Evolutionary conservation across 371 early-diverging fungal genomes (phyloP).

Genomic region (Dinochytrium kinnereticum): DNA sequence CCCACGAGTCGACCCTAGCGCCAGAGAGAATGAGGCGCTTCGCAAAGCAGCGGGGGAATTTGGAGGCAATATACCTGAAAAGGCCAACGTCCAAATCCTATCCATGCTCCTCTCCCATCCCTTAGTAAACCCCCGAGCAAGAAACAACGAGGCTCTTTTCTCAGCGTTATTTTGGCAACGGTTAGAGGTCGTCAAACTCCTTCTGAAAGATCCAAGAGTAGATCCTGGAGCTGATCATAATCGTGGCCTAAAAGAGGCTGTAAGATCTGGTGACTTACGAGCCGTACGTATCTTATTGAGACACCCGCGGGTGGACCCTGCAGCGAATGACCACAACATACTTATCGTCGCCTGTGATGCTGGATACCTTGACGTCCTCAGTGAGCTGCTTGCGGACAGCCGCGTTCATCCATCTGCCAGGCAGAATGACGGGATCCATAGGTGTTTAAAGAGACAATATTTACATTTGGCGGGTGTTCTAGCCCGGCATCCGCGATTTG

Average conservation of each 20-base stretch:
- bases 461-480: background rate
- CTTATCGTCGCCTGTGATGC: constrained; percentile 2
- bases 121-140: background rate
- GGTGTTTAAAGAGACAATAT: background rate
- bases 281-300: constrained; percentile 10
- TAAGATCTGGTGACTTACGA: constrained; percentile 1
- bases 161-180: background rate
- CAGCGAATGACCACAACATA: constrained; percentile 5
- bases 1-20: constrained; percentile 20
- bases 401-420: background rate
- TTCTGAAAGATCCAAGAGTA: constrained; percentile 17
- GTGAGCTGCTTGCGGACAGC: constrained; percentile 5
- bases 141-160: constrained; percentile 8
- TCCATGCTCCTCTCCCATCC: constrained; percentile 4
- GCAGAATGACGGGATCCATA: constrained; percentile 1
- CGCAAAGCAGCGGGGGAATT: background rate
- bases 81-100: constrained; percentile 2
- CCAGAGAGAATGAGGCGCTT: constrained; percentile 12
- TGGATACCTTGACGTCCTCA: constrained; percentile 10
- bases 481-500: background rate
- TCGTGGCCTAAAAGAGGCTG: background rate
- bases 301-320: constrained; percentile 18
- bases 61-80: background rate
- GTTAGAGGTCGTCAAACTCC: background rate
- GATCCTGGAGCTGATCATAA: constrained; percentile 20